These are phyloP conservation scores for Berberis vulgaris DNA, from an alignment of 164 flowering plant genomes.

Conservation along the genomic window DNA sequence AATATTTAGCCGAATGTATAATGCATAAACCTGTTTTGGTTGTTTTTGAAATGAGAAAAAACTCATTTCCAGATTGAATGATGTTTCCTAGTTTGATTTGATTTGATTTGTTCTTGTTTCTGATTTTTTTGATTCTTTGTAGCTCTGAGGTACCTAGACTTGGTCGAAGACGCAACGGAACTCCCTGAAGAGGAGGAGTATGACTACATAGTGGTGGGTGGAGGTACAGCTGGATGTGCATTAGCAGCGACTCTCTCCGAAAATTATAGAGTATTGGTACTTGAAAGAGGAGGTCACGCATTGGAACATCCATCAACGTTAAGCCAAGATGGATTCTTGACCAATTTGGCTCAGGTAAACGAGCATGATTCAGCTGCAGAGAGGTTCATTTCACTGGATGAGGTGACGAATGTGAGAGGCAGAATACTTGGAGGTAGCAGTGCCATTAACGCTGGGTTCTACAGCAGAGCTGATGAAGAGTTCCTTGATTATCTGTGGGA, in stretches of 20 bases:
- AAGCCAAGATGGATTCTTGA: slow-evolving; percentile 62
- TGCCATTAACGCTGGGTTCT: slow-evolving; percentile 85
- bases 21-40: too few relatives aligned
- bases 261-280: slow-evolving; percentile 40
- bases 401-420: slow-evolving; percentile 76
- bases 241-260: slow-evolving; percentile 74
- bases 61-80: too few relatives aligned
- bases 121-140: slow-evolving; percentile 14
- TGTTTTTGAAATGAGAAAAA: too few relatives aligned
- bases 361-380: slow-evolving; percentile 54
- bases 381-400: slow-evolving; percentile 72
- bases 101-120: too few relatives aligned
- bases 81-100: too few relatives aligned
- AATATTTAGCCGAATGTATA: too few relatives aligned
- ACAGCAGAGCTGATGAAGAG: slow-evolving; percentile 51
- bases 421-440: slow-evolving; percentile 90
- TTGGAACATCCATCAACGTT: slow-evolving; percentile 17
- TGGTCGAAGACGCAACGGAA: slow-evolving; percentile 55
- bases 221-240: slow-evolving; percentile 93
- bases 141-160: slow-evolving; percentile 41
- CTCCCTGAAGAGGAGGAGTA: slow-evolving; percentile 58
- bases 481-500: slow-evolving; percentile 60
- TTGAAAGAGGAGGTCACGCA: slow-evolving; percentile 51
- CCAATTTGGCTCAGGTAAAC: slow-evolving; percentile 36
- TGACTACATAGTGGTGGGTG: slow-evolving; percentile 86